Conservation (phyloP, 139 green algal species). For the Nannochloris sp. region DNA sequence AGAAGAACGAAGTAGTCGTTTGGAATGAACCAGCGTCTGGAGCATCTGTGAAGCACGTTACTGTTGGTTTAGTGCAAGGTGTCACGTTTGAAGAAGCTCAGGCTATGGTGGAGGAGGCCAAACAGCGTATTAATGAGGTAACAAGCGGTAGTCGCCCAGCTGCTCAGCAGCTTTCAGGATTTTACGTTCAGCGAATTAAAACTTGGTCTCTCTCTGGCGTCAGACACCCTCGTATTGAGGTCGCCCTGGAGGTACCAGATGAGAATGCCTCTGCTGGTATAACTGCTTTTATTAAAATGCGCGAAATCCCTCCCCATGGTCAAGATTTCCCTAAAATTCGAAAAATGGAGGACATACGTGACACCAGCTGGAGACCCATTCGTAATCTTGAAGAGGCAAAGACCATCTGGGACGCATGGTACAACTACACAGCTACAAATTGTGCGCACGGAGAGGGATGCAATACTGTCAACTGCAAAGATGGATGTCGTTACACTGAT, state of each 20-base stretch:
- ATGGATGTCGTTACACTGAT: not conserved
- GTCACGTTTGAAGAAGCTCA: slow-evolving; percentile 34
- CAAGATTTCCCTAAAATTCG: not conserved
- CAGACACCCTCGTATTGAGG: not conserved
- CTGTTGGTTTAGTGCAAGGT: slow-evolving; percentile 37
- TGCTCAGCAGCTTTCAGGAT: not conserved
- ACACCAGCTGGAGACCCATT: too few relatives aligned
- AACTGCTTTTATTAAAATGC: not conserved
- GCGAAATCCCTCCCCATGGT: not conserved
- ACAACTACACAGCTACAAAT: not conserved
- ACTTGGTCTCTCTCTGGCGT: not conserved
- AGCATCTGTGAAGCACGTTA: slow-evolving; percentile 32
- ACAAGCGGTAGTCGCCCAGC: not conserved
- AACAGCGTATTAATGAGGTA: not conserved
- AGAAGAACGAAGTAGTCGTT: slow-evolving; percentile 17
- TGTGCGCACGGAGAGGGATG: slow-evolving; percentile 21
- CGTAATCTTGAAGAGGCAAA: slow-evolving; percentile 9
- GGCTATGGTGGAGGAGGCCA: slow-evolving; percentile 14
- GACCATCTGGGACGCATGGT: slow-evolving; percentile 25
- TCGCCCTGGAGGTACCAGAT: slow-evolving; percentile 8
- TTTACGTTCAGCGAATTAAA: slow-evolving; percentile 5
- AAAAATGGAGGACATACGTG: too few relatives aligned
- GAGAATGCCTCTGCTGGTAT: not conserved
- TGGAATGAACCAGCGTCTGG: slow-evolving; percentile 32
- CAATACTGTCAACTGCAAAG: not conserved